Conservation (phyloP, 176 grass and related monocot genomes). For the Thinopyrum elongatum region DNA sequence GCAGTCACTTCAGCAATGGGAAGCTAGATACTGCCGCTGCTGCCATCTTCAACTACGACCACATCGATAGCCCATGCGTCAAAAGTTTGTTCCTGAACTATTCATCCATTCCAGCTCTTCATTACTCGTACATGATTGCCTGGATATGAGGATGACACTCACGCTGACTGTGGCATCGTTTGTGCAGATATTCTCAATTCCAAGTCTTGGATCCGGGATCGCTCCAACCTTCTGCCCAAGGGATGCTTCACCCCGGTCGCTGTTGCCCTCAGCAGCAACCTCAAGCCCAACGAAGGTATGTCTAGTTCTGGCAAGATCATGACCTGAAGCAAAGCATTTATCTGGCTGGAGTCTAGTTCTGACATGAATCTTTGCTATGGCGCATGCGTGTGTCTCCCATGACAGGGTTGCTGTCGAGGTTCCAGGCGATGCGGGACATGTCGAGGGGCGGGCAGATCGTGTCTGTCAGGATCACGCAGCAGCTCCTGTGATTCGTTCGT, state of each 20-base stretch:
- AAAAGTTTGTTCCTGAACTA: constrained; percentile 38
- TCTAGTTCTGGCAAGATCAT: constrained; percentile 9
- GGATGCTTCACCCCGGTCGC: constrained; percentile 33
- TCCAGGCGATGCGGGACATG: constrained; percentile 65
- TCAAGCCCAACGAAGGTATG: constrained; percentile 65
- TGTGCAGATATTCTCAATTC: constrained; percentile 36
- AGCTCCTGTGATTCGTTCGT: constrained; percentile 49
- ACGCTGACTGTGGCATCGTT: not conserved
- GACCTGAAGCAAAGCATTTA: not conserved
- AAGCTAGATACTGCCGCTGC: constrained; percentile 35
- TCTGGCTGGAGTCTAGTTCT: constrained; percentile 16
- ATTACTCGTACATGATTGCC: not conserved
- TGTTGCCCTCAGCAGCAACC: constrained; percentile 77
- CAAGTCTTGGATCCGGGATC: constrained; percentile 51
- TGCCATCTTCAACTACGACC: constrained; percentile 59
- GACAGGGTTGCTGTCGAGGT: constrained; percentile 60
- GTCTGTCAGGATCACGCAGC: constrained; percentile 74
- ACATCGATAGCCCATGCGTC: constrained; percentile 16
- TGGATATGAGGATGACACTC: not conserved
- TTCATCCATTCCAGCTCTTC: not conserved
- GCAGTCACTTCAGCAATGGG: constrained; percentile 42
- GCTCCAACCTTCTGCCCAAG: constrained; percentile 47
- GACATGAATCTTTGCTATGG: not conserved
- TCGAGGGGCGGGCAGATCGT: constrained; percentile 55
- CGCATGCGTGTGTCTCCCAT: not conserved